Evolutionary conservation across 495 filamentous ascomycete species (phyloP), one percentile per base, ranked within the genome.

Genomic region (Thozetella sp.): DNA sequence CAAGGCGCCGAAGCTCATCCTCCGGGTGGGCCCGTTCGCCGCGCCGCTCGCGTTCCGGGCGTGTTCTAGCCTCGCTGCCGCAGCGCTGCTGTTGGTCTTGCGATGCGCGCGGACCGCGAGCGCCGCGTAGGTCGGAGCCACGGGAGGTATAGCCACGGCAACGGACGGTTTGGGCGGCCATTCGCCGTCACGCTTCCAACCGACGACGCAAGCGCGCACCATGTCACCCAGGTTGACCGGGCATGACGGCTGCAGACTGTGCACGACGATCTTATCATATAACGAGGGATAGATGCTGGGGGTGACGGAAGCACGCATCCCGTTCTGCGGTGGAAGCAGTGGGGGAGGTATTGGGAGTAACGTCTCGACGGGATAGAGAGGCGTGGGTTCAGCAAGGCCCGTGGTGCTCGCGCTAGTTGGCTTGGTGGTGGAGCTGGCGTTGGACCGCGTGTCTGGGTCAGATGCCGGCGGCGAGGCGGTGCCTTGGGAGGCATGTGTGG

Each of bases 131-230:
- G 58, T 52, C 2, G 63, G 67, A 6, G 9, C 30, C 19, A 59
- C 61, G 2, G 65, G 66, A 22, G 66, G 56, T 6, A 37, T 37
- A 6, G 78, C 64, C 22, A 76, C 72, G 0, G 73, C 64, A 25
- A 72, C 72, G 2, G 66, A 68, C 0, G 72, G 52, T 63, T 88
- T 89, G 20, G 94, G 92, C 1, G 95, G 95, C 95, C 95, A 99
- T 68, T 96, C 90, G 20, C 93, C 95, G 67, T 96, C 93, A 46
- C 89, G 82, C 72, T 96, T 94, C 95, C 95, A 98, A 27, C 95
- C 95, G 43, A 88, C 83, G 2, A 98, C 93, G 65, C 94, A 88
- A 25, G 90, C 84, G n/a, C 86, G 81, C 22, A 89, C 86, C 67
- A 97, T 83, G 66, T 96, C 90, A 30, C 80, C 72, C 4, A 99